Evolutionary conservation across 345 rosid species (phyloP).

Genomic region (Eucalyptus victrix): DNA sequence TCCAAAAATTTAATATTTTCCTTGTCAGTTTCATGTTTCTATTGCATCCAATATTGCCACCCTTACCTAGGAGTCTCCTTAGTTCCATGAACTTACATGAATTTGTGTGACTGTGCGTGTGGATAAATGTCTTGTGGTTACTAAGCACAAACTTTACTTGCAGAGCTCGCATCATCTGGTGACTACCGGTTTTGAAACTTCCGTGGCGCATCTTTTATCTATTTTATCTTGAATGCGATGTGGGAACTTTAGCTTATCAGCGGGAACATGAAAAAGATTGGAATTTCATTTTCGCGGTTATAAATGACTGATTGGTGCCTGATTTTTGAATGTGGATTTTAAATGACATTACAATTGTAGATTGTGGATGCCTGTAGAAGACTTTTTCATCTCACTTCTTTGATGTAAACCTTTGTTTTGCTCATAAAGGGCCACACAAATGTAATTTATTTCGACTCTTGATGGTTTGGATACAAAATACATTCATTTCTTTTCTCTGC

Average conservation of each 20-base stretch:
- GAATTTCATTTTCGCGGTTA: background rate
- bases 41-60: background rate
- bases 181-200: background rate
- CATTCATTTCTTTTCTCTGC: background rate
- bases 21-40: background rate
- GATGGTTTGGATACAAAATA: background rate
- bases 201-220: background rate
- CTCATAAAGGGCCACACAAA: background rate
- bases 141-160: background rate
- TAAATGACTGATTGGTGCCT: background rate
- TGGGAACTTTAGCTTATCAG: background rate
- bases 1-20: background rate
- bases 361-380: background rate
- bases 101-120: background rate
- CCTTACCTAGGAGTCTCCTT: background rate
- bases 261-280: background rate
- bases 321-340: background rate
- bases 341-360: background rate
- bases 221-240: background rate
- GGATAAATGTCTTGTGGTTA: background rate
- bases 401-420: background rate
- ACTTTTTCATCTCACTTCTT: background rate
- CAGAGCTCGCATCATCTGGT: background rate
- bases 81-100: background rate
- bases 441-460: too few species aligned